Evolutionary conservation across 768 basidiomycete genomes (phyloP).

Genomic region (Dacryopinax spathularia): DNA sequence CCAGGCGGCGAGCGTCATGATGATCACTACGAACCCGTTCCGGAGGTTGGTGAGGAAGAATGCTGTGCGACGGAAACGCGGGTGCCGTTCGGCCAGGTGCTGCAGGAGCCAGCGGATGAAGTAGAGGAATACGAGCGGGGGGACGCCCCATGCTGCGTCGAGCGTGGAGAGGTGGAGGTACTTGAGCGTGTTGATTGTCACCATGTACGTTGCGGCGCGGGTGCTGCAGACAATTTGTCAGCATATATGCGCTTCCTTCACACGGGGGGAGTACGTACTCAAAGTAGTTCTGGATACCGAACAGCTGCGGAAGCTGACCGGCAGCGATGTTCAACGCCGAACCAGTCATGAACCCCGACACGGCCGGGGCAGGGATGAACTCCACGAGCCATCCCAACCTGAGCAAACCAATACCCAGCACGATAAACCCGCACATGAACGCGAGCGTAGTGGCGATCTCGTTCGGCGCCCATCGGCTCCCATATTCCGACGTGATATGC

Average conservation of each 20-base stretch:
- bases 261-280: constrained; percentile 38
- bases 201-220: constrained; percentile 65
- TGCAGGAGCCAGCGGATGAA: constrained; percentile 46
- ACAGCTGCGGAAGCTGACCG: constrained; percentile 75
- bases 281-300: constrained; percentile 69
- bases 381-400: constrained; percentile 90
- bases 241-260: neutral
- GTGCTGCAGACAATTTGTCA: constrained; percentile 38
- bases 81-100: constrained; percentile 40
- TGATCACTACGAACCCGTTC: constrained; percentile 75
- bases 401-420: constrained; percentile 75
- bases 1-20: constrained; percentile 81
- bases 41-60: constrained; percentile 69
- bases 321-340: constrained; percentile 86
- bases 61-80: constrained; percentile 51
- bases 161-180: constrained; percentile 52
- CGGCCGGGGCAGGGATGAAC: constrained; percentile 76
- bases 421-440: constrained; percentile 80
- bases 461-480: constrained; percentile 40
- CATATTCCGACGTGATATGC: constrained; percentile 33
- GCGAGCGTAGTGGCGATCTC: constrained; percentile 75
- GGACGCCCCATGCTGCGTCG: constrained; percentile 83
- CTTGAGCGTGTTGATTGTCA: constrained; percentile 88
- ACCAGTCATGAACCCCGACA: constrained; percentile 78
- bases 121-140: constrained; percentile 58